These are phyloP conservation scores for Citrus reticulata DNA, from an alignment of 345 rosid species.

Conservation along the genomic window DNA sequence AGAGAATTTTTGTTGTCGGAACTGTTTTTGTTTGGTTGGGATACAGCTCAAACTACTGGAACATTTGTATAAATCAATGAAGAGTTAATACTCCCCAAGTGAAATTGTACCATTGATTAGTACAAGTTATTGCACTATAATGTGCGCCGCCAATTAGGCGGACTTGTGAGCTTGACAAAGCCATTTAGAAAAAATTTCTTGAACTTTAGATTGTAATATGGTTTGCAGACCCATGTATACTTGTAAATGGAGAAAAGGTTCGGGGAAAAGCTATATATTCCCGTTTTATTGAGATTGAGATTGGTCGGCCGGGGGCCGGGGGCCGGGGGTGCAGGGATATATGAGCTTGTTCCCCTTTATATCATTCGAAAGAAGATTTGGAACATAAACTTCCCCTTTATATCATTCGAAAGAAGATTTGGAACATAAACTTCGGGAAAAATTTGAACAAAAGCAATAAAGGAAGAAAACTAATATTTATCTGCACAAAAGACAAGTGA, in stretches of 20 bases:
- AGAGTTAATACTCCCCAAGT: not conserved
- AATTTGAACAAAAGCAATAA: not conserved
- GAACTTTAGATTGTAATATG: too few species aligned
- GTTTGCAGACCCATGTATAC: too few species aligned
- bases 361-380: too few species aligned
- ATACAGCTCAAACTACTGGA: not conserved
- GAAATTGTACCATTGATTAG: not conserved
- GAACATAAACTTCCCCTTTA: too few species aligned
- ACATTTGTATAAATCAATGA: not conserved
- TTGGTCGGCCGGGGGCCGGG: too few species aligned
- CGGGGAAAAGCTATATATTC: too few species aligned
- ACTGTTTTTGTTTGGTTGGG: not conserved
- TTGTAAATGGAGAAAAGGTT: too few species aligned
- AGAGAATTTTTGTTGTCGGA: not conserved
- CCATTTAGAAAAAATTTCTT: not conserved
- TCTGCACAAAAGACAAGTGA: not conserved
- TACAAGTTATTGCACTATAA: not conserved
- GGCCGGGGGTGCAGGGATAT: accelerated
- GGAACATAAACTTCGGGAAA: too few species aligned
- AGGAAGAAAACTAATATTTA: not conserved
- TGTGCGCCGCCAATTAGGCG: not conserved
- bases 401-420: too few species aligned
- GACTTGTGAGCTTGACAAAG: not conserved
- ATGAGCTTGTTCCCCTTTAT: too few species aligned
- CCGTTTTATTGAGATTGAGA: too few species aligned